Conservation (phyloP, 2,329 filamentous ascomycete species). For the Pseudophaeomoniella oleicola region DNA sequence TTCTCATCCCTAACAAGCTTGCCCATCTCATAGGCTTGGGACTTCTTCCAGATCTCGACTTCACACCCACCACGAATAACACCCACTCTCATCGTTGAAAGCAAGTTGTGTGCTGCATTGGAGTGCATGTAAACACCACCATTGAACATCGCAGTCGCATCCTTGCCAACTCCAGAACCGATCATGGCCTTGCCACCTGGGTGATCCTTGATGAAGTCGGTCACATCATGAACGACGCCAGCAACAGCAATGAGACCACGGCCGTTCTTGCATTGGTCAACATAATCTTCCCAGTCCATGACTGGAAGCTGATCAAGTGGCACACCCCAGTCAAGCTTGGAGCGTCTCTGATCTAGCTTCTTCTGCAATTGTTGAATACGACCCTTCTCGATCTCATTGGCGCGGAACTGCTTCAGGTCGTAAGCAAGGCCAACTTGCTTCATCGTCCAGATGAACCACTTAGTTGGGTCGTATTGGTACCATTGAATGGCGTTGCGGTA, state of each 20-base stretch:
- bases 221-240: conserved; percentile 74
- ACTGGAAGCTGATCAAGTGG: conserved; percentile 76
- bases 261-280: conserved; percentile 62
- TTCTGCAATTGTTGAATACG: conserved; percentile 79
- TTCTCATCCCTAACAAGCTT: conserved; percentile 68
- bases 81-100: conserved; percentile 77
- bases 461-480: conserved; percentile 85
- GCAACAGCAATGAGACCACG: conserved; percentile 64
- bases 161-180: conserved; percentile 67
- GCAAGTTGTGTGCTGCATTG: conserved; percentile 77
- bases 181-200: conserved; percentile 86
- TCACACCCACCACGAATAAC: conserved; percentile 77
- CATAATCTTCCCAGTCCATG: conserved; percentile 75
- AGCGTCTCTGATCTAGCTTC: conserved; percentile 80
- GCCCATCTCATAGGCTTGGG: conserved; percentile 52
- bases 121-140: conserved; percentile 81
- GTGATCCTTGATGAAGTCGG: conserved; percentile 74
- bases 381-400: conserved; percentile 87
- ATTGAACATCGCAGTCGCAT: conserved; percentile 83
- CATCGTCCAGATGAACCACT: conserved; percentile 76
- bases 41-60: conserved; percentile 86
- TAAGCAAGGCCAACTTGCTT: conserved; percentile 74
- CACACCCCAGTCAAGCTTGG: conserved; percentile 71
- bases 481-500: conserved; percentile 86
- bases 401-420: conserved; percentile 79